Conservation (phyloP, 257 asterid genomes). For the Nicotiana noctiflora region DNA sequence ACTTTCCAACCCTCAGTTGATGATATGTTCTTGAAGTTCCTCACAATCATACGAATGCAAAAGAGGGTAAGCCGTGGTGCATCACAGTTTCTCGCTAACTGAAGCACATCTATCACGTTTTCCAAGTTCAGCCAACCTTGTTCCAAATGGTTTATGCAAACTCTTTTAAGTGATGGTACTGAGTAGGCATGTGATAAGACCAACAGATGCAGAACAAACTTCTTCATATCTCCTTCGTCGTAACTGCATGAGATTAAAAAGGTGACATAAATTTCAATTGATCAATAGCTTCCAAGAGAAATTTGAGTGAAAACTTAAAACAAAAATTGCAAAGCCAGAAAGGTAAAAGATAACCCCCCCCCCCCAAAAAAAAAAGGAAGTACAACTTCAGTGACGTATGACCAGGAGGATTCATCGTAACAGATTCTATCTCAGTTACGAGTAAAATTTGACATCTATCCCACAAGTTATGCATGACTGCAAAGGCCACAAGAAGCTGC, state of each 20-base stretch:
- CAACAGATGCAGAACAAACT: conserved; percentile 70
- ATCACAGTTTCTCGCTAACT: conserved; percentile 65
- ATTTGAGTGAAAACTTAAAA: not conserved
- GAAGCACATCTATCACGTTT: conserved; percentile 69
- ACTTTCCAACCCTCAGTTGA: conserved; percentile 87
- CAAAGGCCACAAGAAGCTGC: not conserved
- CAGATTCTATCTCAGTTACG: not conserved
- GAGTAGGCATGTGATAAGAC: conserved; percentile 65
- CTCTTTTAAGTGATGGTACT: conserved; percentile 57
- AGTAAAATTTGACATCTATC: too few species aligned
- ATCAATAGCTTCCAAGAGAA: not conserved
- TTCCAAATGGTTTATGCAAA: conserved; percentile 49
- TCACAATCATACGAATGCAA: conserved; percentile 49
- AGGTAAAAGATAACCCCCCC: not conserved
- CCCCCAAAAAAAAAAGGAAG: not conserved
- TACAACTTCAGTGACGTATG: not conserved
- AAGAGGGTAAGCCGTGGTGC: conserved; percentile 55
- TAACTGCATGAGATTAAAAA: conserved; percentile 43
- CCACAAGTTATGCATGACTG: not conserved
- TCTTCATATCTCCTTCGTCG: conserved; percentile 61
- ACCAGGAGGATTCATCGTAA: not conserved
- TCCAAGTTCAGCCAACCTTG: conserved; percentile 53
- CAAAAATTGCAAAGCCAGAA: not conserved
- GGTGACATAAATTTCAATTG: not conserved
- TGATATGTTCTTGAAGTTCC: conserved; percentile 62